Conservation (phyloP, 371 early-diverging fungal species). For the Mucor piriformis region DNA sequence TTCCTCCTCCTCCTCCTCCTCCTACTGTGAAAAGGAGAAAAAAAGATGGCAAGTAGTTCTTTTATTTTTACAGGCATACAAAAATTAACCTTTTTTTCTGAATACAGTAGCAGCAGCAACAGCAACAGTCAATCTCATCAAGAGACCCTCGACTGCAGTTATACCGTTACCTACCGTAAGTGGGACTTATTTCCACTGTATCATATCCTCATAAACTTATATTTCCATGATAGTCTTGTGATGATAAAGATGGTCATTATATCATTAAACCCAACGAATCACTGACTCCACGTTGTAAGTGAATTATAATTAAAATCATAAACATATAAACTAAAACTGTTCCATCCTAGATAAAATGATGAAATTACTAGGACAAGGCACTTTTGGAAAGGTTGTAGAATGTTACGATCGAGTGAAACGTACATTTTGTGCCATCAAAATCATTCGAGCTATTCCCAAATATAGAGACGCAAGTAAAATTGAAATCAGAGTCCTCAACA, state of each 20-base stretch:
- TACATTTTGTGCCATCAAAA: conserved; percentile 75
- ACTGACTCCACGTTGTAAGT: conserved; percentile 74
- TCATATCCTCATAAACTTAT: not conserved
- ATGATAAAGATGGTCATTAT: conserved; percentile 94
- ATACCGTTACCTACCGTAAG: conserved; percentile 4
- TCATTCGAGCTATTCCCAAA: conserved; percentile 92
- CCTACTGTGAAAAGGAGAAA: conserved; percentile 18
- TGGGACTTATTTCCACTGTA: not conserved
- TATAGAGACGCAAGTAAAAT: conserved; percentile 92
- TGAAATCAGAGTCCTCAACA: conserved; percentile 86
- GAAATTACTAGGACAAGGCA: conserved; percentile 91
- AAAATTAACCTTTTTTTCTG: no score
- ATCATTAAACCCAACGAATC: conserved; percentile 76
- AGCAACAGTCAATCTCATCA: no score
- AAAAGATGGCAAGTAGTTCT: conserved; percentile 2
- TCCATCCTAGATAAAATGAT: conserved; percentile 89
- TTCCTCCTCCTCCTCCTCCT: conserved; percentile 12
- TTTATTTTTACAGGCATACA: not conserved
- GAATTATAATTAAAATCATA: not conserved
- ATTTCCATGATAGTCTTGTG: conserved; percentile 49
- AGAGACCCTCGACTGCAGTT: conserved; percentile 9
- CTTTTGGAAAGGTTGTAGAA: conserved; percentile 96
- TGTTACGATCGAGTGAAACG: conserved; percentile 74
- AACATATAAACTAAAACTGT: no score
- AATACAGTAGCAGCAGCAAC: not conserved